Conservation (phyloP, 1,139 yeast species). For the Debaryomyces fabryi region DNA sequence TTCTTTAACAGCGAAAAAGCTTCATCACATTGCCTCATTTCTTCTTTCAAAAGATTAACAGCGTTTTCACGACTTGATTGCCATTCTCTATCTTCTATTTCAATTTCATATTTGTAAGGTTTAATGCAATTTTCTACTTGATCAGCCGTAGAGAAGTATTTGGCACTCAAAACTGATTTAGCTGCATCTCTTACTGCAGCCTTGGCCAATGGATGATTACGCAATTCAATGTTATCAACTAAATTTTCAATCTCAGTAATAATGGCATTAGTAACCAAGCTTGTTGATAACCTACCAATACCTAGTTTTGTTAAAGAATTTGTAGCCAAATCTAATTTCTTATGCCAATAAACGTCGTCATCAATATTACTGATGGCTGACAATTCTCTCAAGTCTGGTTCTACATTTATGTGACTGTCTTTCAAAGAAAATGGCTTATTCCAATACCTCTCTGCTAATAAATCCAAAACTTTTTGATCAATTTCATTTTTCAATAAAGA, state of each 20-base stretch:
- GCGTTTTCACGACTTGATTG: constrained; percentile 77
- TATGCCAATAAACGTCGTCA: constrained; percentile 84
- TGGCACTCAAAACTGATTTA: constrained; percentile 68
- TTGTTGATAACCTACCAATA: constrained; percentile 86
- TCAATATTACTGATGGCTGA: constrained; percentile 50
- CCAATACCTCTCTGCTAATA: constrained; percentile 92
- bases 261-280: constrained; percentile 77
- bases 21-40: constrained; percentile 77
- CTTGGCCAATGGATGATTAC: constrained; percentile 82
- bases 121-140: constrained; percentile 98
- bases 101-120: constrained; percentile 96
- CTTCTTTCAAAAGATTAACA: constrained; percentile 73
- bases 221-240: constrained; percentile 71
- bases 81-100: constrained; percentile 97
- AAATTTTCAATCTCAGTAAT: constrained; percentile 76
- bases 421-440: constrained; percentile 55
- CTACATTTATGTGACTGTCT: constrained; percentile 23
- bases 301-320: constrained; percentile 89
- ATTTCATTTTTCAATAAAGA: constrained; percentile 79
- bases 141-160: constrained; percentile 91
- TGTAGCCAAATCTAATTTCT: constrained; percentile 81
- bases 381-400: constrained; percentile 58
- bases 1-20: constrained; percentile 64
- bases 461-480: constrained; percentile 85
- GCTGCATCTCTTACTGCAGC: constrained; percentile 87